Base-by-base conservation (phyloP, 2,329 filamentous ascomycete genomes). In the Aspergillus brasiliensis region DNA sequence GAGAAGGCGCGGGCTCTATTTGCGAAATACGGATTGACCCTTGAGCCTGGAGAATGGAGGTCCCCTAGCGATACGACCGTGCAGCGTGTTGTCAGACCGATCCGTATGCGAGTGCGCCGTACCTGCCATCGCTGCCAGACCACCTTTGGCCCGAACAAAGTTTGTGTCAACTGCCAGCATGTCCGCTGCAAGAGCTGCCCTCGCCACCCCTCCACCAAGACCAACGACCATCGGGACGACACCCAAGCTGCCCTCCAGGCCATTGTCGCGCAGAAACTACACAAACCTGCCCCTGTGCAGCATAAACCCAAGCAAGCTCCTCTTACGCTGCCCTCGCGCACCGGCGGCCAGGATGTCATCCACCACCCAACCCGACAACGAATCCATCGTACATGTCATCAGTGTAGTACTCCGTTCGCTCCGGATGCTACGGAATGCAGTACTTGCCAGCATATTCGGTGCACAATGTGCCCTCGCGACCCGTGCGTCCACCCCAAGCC, bases 61-160 rank as follows among this genome's bases (percentile, higher is more conserved):
- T 68, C 71, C 4, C 68, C 72, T 52, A 65, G 59, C 59, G 71
- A 73, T 57, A 64, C 70, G 25, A 70, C 75, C 57, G 69, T 76
- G 27, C 72, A 77, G 58, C 74, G 80, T 49, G 77, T 82, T 8
- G 71, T 77, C 53, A 81, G 80, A 61, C 75, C 76, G 23, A 78
- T 81, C 56, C 77, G 79, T 59, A 80, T 81, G 77, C 72, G 79
- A 44, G 77, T 82, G 31, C 79, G 73, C 53, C 80, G 79, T 48
- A 88, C 85, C 63, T 97, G 93, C 76, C 93, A 97, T 77, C 83
- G 86, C 66, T 97, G 93, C 80, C 85, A 88, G 60, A 86, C 88
- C 13, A 84, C 85, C 23, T 96, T 94, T 73, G 88, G 89, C 58
- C 76, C 84, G 19, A 85, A 88, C 69, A 92, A 89, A 77, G 82